phyloP scores from a whole-genome alignment of 2,329 filamentous ascomycete species.

The Trichoderma polysporum region DNA sequence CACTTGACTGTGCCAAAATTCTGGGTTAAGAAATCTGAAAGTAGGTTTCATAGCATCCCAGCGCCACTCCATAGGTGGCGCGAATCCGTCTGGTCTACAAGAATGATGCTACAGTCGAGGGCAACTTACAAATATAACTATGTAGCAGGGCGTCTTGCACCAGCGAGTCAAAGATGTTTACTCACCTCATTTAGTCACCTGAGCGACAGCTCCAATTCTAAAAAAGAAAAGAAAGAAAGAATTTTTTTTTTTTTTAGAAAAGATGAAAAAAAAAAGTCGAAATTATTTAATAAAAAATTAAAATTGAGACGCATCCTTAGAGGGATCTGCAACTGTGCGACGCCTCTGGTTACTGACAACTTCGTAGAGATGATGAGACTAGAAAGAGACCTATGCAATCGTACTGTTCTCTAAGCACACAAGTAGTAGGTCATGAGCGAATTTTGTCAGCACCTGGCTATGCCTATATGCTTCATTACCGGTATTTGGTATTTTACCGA shows the following conservation, averaged over 20 bases:
- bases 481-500: neutral
- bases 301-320: neutral
- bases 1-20: slow-evolving; percentile 18
- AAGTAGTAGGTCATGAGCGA: neutral
- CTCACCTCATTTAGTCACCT: slow-evolving; percentile 21
- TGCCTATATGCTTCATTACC: neutral
- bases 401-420: neutral
- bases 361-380: neutral
- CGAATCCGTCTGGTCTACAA: slow-evolving; percentile 35
- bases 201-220: slow-evolving; percentile 22
- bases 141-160: slow-evolving; percentile 29
- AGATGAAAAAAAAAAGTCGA: too few relatives aligned
- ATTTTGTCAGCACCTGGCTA: neutral
- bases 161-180: slow-evolving; percentile 30
- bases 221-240: too few relatives aligned
- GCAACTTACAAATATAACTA: slow-evolving; percentile 30
- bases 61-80: slow-evolving; percentile 31
- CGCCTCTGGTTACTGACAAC: neutral
- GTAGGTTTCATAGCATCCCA: slow-evolving; percentile 36
- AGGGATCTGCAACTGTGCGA: neutral
- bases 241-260: too few relatives aligned
- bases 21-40: slow-evolving; percentile 34
- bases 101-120: slow-evolving; percentile 28
- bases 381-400: neutral
- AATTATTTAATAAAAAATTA: too few relatives aligned